phyloP scores from a whole-genome alignment of 202 grass and related monocot genomes.

The Hordeum pubiflorum region DNA sequence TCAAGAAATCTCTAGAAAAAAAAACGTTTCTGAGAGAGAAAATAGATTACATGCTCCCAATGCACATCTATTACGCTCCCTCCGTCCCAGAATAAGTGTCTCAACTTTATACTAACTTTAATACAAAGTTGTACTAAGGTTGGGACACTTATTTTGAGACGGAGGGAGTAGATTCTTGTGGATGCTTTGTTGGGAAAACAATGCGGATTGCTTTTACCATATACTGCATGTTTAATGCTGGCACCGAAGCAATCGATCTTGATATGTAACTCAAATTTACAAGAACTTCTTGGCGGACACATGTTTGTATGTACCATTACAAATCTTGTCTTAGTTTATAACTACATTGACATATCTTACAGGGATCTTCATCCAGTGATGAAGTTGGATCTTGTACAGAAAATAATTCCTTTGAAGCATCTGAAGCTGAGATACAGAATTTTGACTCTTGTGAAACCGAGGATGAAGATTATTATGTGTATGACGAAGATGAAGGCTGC shows the following conservation, averaged over 20 bases:
- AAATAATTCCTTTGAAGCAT: slow-evolving; percentile 15
- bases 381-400: slow-evolving; percentile 28
- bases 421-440: slow-evolving; percentile 20
- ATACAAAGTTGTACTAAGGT: too few species aligned
- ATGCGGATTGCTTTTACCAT: background rate
- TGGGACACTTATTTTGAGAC: too few species aligned
- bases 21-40: too few species aligned
- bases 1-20: too few species aligned
- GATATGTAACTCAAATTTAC: background rate
- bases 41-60: too few species aligned
- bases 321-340: background rate
- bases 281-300: background rate
- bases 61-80: too few species aligned
- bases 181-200: background rate
- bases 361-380: slow-evolving; percentile 39
- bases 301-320: background rate
- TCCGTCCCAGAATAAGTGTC: too few species aligned
- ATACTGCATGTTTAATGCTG: background rate
- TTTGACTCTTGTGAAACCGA: slow-evolving; percentile 23
- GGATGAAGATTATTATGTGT: slow-evolving; percentile 50
- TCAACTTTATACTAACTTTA: too few species aligned
- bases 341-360: slow-evolving; percentile 12
- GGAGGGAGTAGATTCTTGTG: background rate
- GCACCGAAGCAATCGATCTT: background rate
- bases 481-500: slow-evolving; percentile 33